Evolutionary conservation across 2,329 filamentous ascomycete genomes (phyloP), one percentile per base, ranked within the genome.

Genomic region (Stylonectria norvegica): DNA sequence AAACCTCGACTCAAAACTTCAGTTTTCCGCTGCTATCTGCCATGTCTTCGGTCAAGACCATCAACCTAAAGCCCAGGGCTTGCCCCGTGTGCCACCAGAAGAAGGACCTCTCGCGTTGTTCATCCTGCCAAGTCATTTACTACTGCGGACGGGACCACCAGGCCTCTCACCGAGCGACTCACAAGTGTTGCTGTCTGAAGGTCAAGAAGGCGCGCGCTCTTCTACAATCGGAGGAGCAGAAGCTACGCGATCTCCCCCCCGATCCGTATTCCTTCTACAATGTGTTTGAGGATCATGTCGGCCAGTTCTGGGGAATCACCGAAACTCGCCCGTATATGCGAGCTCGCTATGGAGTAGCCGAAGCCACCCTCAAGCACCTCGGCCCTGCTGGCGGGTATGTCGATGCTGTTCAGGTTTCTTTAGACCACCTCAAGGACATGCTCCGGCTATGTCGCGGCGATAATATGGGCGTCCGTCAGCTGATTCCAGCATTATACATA

Each of bases 61-160:
- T n/a, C n/a, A n/a, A n/a, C 19, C 28, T 35, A 30, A 12, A 12
- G 14, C 42, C 50, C 2, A 38, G 43, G 5, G 40, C 32, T 1
- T 58, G 55, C 33, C 47, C 47, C 2, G 16, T 52, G 16, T 58
- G 55, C 23, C 28, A 15, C 15, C 4, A 31, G 8, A 43, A 11
- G 20, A 35, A 41, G 18, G n/a, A 20, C 14, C 17, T 51, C 20
- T 52, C 56, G 4, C 61, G 55, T 36, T 77, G 73, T 47, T 43
- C 56, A 4, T 63, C 54, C 5, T 78, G 73, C 56, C 63, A 59
- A 29, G 64, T 62, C 1, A 58, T 68, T 36, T 55, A 56, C 27
- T 77, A 77, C 57, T 77, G 74, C 56, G 53, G 62, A 34, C 52
- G 53, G 11, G 63, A 68, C 1, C 70, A 76, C 52, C 71, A 76